A percentile compares a stretch with the other conserved stretches of the same genome.
These are phyloP conservation scores for Blastocladiella emersonii DNA, from an alignment of 371 early-diverging fungal species.

Conservation along the genomic window DNA sequence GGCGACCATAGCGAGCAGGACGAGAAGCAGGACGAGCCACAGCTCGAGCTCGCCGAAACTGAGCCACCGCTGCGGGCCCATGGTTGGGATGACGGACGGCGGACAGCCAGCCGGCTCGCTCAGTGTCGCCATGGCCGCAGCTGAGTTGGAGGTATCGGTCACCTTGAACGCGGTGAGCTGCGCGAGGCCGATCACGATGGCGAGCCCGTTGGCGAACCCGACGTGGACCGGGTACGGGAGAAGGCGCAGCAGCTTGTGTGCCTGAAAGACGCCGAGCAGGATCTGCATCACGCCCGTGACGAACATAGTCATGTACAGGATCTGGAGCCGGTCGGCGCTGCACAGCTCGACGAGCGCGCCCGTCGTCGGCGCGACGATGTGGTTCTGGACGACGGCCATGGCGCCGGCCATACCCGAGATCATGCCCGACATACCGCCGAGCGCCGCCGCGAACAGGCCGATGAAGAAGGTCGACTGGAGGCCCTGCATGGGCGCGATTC, in stretches of 20 bases:
- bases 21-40: slow-evolving; percentile 8
- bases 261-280: slow-evolving; percentile 5
- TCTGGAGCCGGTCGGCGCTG: slow-evolving; percentile 2
- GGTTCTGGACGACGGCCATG: slow-evolving; percentile 6
- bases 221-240: slow-evolving; percentile 7
- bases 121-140: background rate
- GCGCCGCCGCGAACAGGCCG: slow-evolving; percentile 5
- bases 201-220: slow-evolving; percentile 10
- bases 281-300: slow-evolving; percentile 7
- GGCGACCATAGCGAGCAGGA: slow-evolving; percentile 7
- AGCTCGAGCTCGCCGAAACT: slow-evolving; percentile 1
- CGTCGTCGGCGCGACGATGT: background rate
- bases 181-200: slow-evolving; percentile 5
- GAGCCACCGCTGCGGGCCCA: slow-evolving; percentile 1
- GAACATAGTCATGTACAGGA: slow-evolving; percentile 7
- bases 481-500: slow-evolving; percentile 7
- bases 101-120: background rate
- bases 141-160: background rate
- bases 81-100: background rate
- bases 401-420: slow-evolving; percentile 9
- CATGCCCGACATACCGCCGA: slow-evolving; percentile 4
- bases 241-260: background rate
- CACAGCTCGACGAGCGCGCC: background rate
- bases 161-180: slow-evolving; percentile 8
- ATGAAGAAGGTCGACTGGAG: slow-evolving; percentile 10